Percentiles rank a stretch among this genome's conserved stretches.
These are phyloP conservation scores for Coelastrella sp. DNA, from an alignment of 139 green algal genomes.

Conservation along the genomic window DNA sequence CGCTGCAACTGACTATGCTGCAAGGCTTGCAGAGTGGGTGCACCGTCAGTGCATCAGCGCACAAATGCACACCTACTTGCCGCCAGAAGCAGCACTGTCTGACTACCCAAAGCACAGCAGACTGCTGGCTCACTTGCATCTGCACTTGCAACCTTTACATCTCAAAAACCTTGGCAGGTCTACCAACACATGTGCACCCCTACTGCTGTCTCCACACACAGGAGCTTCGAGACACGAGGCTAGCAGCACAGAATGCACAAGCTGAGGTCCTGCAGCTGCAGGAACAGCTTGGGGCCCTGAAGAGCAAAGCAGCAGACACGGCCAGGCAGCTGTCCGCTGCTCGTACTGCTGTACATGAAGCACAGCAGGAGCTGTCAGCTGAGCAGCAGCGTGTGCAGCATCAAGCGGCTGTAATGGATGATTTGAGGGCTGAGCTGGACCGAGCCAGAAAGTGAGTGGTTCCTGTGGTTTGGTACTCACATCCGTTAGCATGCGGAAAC, in stretches of 20 bases:
- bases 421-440: background rate
- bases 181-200: background rate
- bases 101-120: too few relatives aligned
- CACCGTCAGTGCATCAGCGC: too few relatives aligned
- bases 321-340: constrained; percentile 32
- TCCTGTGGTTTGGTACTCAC: background rate
- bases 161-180: too few relatives aligned
- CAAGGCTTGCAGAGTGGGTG: too few relatives aligned
- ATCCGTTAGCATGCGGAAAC: background rate
- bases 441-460: background rate
- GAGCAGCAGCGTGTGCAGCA: background rate
- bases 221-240: background rate
- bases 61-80: too few relatives aligned
- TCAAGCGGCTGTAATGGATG: background rate
- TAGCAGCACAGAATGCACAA: background rate
- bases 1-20: too few relatives aligned
- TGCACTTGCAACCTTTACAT: too few relatives aligned
- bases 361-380: background rate
- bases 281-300: constrained; percentile 1
- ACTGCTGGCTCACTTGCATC: too few relatives aligned
- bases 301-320: background rate
- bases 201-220: background rate
- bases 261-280: background rate
- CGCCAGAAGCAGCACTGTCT: too few relatives aligned
- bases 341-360: constrained; percentile 3